Evolutionary conservation across 2,329 filamentous ascomycete genomes (phyloP).

Genomic region (Hypoxylon sp.): DNA sequence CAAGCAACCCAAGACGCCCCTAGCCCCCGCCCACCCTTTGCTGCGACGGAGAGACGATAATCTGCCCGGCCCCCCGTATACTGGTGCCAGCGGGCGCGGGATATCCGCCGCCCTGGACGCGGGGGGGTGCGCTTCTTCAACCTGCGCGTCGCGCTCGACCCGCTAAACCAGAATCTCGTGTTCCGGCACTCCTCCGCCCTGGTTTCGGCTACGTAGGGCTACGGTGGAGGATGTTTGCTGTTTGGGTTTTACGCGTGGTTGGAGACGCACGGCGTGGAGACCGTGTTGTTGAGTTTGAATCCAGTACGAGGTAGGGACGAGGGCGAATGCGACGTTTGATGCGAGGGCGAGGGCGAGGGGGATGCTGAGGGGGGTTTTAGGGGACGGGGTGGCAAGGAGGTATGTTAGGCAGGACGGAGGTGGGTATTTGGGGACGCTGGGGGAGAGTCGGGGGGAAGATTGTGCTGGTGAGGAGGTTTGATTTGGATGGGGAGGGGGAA

Average conservation of each 20-base stretch:
- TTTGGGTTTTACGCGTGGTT: constrained; percentile 66
- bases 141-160: constrained; percentile 64
- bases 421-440: constrained; percentile 40
- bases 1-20: constrained; percentile 58
- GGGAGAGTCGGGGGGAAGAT: constrained; percentile 52
- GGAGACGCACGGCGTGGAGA: constrained; percentile 62
- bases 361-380: constrained; percentile 58
- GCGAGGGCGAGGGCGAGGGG: constrained; percentile 56
- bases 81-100: constrained; percentile 60
- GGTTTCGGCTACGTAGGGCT: constrained; percentile 60
- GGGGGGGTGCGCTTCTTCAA: constrained; percentile 68
- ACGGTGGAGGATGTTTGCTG: constrained; percentile 62
- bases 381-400: constrained; percentile 55
- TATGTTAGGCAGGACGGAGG: constrained; percentile 55
- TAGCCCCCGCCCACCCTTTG: constrained; percentile 60
- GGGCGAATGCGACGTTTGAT: constrained; percentile 54
- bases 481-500: constrained; percentile 54
- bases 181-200: constrained; percentile 66
- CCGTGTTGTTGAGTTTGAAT: constrained; percentile 63
- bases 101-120: constrained; percentile 60
- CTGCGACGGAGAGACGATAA: constrained; percentile 56
- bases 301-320: constrained; percentile 61
- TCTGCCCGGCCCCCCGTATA: constrained; percentile 53
- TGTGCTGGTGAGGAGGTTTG: constrained; percentile 62
- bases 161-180: constrained; percentile 61